Evolutionary conservation across 805 yeast genomes (phyloP), one percentile per base, ranked within the genome.

Genomic region (Saccharomyces mikatae): DNA sequence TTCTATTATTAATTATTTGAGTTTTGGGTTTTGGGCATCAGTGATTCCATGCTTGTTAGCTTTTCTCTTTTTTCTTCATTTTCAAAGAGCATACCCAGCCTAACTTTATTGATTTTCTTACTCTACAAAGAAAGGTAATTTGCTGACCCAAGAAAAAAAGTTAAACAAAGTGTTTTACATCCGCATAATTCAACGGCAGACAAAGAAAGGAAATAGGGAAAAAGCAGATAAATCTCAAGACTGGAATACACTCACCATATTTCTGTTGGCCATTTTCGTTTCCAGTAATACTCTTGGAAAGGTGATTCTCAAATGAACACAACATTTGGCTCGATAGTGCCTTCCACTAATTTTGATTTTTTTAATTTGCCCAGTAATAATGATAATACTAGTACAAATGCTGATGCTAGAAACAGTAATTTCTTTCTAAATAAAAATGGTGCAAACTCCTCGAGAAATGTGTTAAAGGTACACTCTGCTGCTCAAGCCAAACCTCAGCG

Each of bases 281-380:
- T 31, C 24, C 17, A 22, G 44, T 36, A 36, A 10, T 17, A 17
- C 24, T 17, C 24, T 49, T 27, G 50, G 44, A 36, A 36, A 36
- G 44, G 44, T 17, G 24, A n/a, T 17, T 13, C 44, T 49, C 56
- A 50, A 49, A 58, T 59, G 64, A 58, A 59, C 50, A 58, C 57
- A 26, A 54, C 64, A 17, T 56, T 62, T 49, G 64, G 64, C 41
- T 55, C 64, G 44, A 28, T 57, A 26, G 53, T 50, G 41, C 59
- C 58, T 24, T 52, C 63, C 10, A 48, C 63, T 32, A 58, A 54
- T 14, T 62, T 63, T 49, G 52, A 48, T 36, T 61, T 62, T 46
- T 56, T 60, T 41, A 50, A 46, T 27, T 55, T 51, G 44, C 48
- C 49, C 46, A 52, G 52, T 41, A 47, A 53, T 41, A 32, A 51